Base-by-base conservation (phyloP, 1,284 basidiomycete genomes). In the Moniliophthora roreri region DNA sequence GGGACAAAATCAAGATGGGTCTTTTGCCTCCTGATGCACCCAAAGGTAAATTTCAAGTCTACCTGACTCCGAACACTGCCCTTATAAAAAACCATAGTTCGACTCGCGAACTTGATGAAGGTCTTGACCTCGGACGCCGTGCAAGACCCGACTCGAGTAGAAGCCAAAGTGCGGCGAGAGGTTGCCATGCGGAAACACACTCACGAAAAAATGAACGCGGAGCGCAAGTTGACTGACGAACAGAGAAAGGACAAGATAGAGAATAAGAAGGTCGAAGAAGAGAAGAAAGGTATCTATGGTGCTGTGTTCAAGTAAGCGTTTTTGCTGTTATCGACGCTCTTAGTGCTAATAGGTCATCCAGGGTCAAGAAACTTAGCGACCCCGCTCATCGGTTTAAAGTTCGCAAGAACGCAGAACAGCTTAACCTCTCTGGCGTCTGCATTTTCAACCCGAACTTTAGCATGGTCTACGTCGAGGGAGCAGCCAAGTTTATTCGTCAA, bases 331-430 rank as follows among this genome's bases (percentile, higher is more conserved):
- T 48, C 48, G 20, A 1, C 20, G 21, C 53, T 53, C 23, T 21
- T 4, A 42, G 50, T 34, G 16, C 49, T 62, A 11, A 55, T 34
- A 36, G 51, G 34, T 36, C 52, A 53, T 38, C 7, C 61, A 93
- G 92, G 72, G 81, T 99, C 60, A 89, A 90, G 66, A 91, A 85
- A 53, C 83, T 99, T 42, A 82, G 87, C n/a, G 94, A 98, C 67
- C 93, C 91, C 0, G 81, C 92, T 13, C 97, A 99, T 65, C 88
- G 91, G 58, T 98, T 95, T 81, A 99, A 99, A 75, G 91, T 98
- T 38, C 85, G 91, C 56, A 93, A 91, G 77, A 99, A 98, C 64
- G 96, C 96, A 2, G 88, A 96, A 66, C 94, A 98, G 69, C 78
- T 89, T 66, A 86, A 84, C 55, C 78, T 99, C 15, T 90, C 92